Evolutionary conservation across 176 grass and related monocot species (phyloP), one percentile per base, ranked within the genome.

Genomic region (Oryza glaberrima): DNA sequence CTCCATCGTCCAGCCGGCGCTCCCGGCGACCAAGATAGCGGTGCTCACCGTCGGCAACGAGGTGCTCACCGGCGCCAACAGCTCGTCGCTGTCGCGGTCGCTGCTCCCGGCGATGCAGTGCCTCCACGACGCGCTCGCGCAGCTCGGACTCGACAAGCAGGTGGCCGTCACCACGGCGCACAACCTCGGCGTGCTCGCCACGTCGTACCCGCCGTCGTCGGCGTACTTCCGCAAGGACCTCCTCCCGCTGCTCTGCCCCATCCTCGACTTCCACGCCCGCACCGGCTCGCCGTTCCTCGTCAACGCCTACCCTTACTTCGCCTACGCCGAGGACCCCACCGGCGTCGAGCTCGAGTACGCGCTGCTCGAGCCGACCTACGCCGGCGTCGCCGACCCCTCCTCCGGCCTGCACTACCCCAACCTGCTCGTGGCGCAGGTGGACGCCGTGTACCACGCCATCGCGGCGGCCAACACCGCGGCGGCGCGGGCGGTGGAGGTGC

Each of bases 231-330:
- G 83, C 73, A 89, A 90, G 70, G 91, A 94, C 54, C 81, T 90
- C 48, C 69, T 88, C 41, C 88, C 88, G 58, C 7, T 72, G 16
- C 74, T 97, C 77, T 85, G 94, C 76, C 94, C 91, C 20, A 86
- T 97, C 72, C 75, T 97, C 20, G 81, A 70, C 25, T 97, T 97
- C 86, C 92, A 90, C 79, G 90, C 83, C 1, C 77, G 79, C 78
- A 89, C 92, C 17, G 77, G 73, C 8, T 85, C 94, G 26, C 92
- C 94, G 2, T 91, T 97, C 75, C 86, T 92, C 22, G 85, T 91
- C 65, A 97, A 97, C 65, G 94, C 94, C n/a, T 97, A 97, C 81
- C 92, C 94, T 0, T 97, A 97, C 78, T 97, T 97, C 65, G 94
- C 94, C 28, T 94, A 92, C 76, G 64, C 54, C 30, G 82, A 63